Evolutionary conservation across 306 rosid genomes (phyloP).

Genomic region (Quercus rubra): DNA sequence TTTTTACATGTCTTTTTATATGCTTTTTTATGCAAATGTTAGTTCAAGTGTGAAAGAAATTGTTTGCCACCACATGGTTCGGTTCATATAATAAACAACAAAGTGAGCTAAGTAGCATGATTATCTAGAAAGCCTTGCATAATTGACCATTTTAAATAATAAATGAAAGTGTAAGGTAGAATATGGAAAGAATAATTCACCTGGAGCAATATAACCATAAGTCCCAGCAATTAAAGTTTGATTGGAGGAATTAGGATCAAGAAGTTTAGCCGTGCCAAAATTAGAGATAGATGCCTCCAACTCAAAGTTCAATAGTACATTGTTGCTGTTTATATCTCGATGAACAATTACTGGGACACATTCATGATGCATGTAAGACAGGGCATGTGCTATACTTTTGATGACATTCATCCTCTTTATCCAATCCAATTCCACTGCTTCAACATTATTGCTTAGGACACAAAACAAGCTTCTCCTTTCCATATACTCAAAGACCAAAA

Average conservation of each 20-base stretch:
- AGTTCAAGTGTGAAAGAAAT: not conserved
- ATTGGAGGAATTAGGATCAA: too few relatives aligned
- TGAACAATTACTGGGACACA: conserved; percentile 9
- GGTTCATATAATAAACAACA: not conserved
- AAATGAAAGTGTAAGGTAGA: too few relatives aligned
- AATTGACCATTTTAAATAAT: too few relatives aligned
- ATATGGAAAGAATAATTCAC: not conserved
- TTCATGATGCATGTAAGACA: conserved; percentile 23
- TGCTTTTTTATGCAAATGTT: not conserved
- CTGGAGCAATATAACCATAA: too few relatives aligned
- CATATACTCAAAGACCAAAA: conserved; percentile 17
- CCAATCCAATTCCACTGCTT: conserved; percentile 15
- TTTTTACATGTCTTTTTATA: not conserved
- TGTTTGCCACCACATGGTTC: not conserved
- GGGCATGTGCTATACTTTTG: conserved; percentile 1
- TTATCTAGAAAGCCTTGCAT: not conserved
- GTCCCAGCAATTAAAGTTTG: too few relatives aligned
- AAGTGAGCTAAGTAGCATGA: not conserved
- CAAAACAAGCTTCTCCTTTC: conserved; percentile 17
- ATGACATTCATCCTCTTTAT: conserved; percentile 3
- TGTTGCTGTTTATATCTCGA: conserved; percentile 10
- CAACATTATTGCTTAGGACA: not conserved
- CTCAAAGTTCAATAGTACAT: not conserved
- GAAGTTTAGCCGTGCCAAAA: too few relatives aligned
- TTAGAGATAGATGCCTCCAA: too few relatives aligned